Evolutionary conservation across 805 yeast genomes (phyloP).

Genomic region (Cyberlindnera lachancei): DNA sequence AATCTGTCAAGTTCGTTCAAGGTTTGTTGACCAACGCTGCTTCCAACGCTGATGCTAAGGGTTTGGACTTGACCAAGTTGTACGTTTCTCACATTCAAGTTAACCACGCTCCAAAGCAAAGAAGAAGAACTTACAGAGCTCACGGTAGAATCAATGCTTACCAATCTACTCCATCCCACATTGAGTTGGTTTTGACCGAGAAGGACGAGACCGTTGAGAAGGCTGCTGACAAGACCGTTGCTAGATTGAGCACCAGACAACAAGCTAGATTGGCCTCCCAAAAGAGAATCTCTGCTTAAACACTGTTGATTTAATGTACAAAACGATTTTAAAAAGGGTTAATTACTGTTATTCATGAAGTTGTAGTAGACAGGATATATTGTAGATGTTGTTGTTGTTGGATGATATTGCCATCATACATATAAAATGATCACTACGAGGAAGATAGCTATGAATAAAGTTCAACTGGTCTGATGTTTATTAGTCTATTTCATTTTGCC

Average conservation of each 20-base stretch:
- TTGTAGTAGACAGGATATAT: too few relatives aligned
- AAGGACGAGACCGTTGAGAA: constrained; percentile 89
- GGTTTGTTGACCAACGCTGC: constrained; percentile 96
- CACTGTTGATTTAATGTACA: background rate
- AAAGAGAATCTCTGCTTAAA: constrained; percentile 73
- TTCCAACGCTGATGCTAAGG: constrained; percentile 98
- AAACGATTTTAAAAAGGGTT: background rate
- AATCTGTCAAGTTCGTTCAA: constrained; percentile 92
- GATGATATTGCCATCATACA: too few relatives aligned
- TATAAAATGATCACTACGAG: too few relatives aligned
- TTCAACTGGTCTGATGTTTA: too few relatives aligned
- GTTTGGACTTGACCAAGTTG: constrained; percentile 91
- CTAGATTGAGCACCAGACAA: constrained; percentile 85
- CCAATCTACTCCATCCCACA: constrained; percentile 98
- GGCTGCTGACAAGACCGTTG: constrained; percentile 65
- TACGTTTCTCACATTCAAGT: constrained; percentile 98
- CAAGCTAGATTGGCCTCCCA: constrained; percentile 84
- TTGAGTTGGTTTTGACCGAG: constrained; percentile 95
- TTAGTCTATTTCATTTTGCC: background rate
- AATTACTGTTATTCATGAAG: too few relatives aligned
- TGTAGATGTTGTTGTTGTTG: too few relatives aligned
- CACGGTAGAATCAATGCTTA: constrained; percentile 99
- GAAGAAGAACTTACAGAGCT: constrained; percentile 99
- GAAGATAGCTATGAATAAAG: too few relatives aligned
- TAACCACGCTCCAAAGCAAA: constrained; percentile 99